Evolutionary conservation across 257 asterid species (phyloP).

Genomic region (Cynanchum wilfordii): DNA sequence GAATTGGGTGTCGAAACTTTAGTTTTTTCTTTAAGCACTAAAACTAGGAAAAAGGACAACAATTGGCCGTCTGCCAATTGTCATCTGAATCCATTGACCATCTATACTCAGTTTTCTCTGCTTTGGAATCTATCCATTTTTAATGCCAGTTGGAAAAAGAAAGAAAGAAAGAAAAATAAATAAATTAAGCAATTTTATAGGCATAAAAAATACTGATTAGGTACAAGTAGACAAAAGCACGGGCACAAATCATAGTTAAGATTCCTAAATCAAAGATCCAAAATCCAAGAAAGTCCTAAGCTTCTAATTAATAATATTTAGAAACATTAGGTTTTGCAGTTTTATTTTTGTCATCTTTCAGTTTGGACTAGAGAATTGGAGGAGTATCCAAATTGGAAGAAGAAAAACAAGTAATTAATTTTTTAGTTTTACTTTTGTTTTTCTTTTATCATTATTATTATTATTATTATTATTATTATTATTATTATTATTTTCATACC

Average conservation of each 20-base stretch:
- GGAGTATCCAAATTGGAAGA: too few species aligned
- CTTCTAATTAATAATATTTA: neutral
- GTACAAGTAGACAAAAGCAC: constrained; percentile 9
- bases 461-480: too few species aligned
- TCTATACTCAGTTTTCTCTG: neutral
- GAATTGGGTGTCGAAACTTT: too few species aligned
- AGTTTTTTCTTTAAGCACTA: neutral
- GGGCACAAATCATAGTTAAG: constrained; percentile 6
- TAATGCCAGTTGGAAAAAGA: neutral
- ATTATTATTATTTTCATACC: too few species aligned
- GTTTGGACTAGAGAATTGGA: too few species aligned
- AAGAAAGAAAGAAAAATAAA: too few species aligned
- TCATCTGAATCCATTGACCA: neutral
- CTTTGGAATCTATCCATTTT: neutral
- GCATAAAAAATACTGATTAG: neutral
- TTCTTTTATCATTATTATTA: too few species aligned
- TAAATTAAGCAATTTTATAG: neutral
- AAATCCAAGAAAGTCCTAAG: neutral
- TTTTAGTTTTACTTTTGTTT: too few species aligned
- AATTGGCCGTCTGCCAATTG: constrained; percentile 18
- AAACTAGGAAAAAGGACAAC: neutral
- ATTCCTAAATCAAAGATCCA: neutral
- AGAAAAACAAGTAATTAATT: too few species aligned
- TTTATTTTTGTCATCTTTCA: neutral
- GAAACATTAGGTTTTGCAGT: neutral